A percentile compares a stretch with the other conserved stretches of the same genome.
phyloP scores from a whole-genome alignment of 352 stramenopile genomes.

The Pythium scleroteichum region DNA sequence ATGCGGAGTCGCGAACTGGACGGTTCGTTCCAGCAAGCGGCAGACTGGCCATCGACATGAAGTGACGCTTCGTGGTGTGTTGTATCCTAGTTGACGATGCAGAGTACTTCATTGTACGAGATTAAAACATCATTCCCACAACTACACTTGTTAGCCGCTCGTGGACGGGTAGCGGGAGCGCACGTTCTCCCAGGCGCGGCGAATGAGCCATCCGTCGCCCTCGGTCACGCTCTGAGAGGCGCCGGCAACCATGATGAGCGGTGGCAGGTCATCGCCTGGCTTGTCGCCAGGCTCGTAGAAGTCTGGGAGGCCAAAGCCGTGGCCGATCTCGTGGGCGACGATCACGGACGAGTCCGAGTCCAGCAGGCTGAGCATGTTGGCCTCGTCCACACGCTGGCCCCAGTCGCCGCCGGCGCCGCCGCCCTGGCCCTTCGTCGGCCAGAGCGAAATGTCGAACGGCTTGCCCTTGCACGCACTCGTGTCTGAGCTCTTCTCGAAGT shows the following conservation, averaged over 20 bases:
- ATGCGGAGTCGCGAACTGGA: too few relatives aligned
- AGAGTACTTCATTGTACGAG: too few relatives aligned
- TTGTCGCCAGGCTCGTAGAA: slow-evolving; percentile 14
- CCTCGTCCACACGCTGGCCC: slow-evolving; percentile 41
- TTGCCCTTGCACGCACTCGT: slow-evolving; percentile 40
- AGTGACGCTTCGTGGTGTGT: too few relatives aligned
- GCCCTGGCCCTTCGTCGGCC: slow-evolving; percentile 39
- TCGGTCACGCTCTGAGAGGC: slow-evolving; percentile 27
- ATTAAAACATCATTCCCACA: too few relatives aligned
- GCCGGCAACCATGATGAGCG: slow-evolving; percentile 30
- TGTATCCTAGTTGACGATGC: too few relatives aligned
- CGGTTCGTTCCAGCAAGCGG: too few relatives aligned
- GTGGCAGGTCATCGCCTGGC: slow-evolving; percentile 21
- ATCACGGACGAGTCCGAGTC: slow-evolving; percentile 35
- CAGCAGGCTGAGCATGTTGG: slow-evolving; percentile 32
- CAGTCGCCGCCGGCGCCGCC: slow-evolving; percentile 30
- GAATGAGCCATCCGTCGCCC: slow-evolving; percentile 26
- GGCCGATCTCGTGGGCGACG: slow-evolving; percentile 47
- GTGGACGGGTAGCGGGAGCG: slow-evolving; percentile 27
- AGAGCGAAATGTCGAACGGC: slow-evolving; percentile 49
- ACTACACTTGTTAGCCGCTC: slow-evolving; percentile 9
- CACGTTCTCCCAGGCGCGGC: slow-evolving; percentile 26
- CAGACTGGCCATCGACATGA: too few relatives aligned
- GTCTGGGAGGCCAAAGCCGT: slow-evolving; percentile 29
- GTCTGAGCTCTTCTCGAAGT: slow-evolving; percentile 32